A percentile compares a stretch with the other conserved stretches of the same genome.
These are phyloP conservation scores for Ophiostoma angusticollis DNA, from an alignment of 2,329 filamentous ascomycete genomes.

Conservation along the genomic window DNA sequence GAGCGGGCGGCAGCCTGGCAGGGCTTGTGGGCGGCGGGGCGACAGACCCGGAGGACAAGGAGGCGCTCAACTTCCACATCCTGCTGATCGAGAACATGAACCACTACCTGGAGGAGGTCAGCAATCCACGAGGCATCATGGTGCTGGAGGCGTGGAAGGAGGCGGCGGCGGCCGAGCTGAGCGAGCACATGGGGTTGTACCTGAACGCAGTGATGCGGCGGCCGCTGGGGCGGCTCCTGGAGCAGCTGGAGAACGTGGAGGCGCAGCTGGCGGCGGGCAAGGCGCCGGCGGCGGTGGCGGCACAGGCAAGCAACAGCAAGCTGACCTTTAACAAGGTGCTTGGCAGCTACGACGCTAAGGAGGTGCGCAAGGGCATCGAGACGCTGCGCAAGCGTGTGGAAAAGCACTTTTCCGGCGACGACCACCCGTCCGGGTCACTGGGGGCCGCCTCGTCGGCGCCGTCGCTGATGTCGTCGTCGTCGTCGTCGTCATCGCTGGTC, in stretches of 20 bases:
- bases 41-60: conserved; percentile 71
- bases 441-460: background rate
- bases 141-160: conserved; percentile 74
- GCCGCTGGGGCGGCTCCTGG: conserved; percentile 78
- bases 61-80: conserved; percentile 94
- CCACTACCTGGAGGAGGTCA: conserved; percentile 86
- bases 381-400: conserved; percentile 81
- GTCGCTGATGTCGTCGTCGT: background rate
- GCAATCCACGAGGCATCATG: conserved; percentile 54
- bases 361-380: conserved; percentile 82
- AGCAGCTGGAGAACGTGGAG: conserved; percentile 84
- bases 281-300: conserved; percentile 51
- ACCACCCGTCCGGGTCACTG: too few species aligned
- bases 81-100: conserved; percentile 98
- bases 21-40: conserved; percentile 18
- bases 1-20: background rate
- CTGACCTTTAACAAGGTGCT: conserved; percentile 77
- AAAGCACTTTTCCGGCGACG: conserved; percentile 90
- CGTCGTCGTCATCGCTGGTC: conserved; percentile 30
- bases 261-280: conserved; percentile 51
- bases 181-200: conserved; percentile 79
- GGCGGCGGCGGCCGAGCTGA: conserved; percentile 63
- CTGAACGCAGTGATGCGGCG: conserved; percentile 77
- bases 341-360: conserved; percentile 65
- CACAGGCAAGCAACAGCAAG: conserved; percentile 72